Evolutionary conservation across 805 yeast genomes (phyloP).

Genomic region (Zygoascus ofunaensis): DNA sequence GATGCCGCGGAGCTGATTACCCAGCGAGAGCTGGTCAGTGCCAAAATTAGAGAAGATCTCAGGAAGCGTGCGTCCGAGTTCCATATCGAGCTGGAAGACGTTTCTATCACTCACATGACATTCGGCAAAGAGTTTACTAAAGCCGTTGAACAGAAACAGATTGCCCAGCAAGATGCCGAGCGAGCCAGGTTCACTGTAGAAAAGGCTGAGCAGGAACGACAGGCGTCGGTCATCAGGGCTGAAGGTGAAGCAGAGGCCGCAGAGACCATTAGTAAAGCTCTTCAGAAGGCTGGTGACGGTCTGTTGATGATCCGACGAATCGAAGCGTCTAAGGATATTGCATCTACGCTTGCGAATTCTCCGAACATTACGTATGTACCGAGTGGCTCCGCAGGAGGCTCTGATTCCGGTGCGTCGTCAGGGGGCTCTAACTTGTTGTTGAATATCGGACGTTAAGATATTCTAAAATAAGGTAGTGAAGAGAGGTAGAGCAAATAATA

Average conservation of each 20-base stretch:
- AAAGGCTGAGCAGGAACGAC: conserved; percentile 94
- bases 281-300: conserved; percentile 93
- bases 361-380: conserved; percentile 89
- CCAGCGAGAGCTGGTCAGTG: conserved; percentile 90
- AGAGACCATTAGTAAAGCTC: conserved; percentile 84
- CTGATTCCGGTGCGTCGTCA: conserved; percentile 23
- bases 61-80: conserved; percentile 78
- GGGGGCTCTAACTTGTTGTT: conserved; percentile 25
- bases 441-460: conserved; percentile 28
- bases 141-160: conserved; percentile 97
- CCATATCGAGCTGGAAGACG: conserved; percentile 88
- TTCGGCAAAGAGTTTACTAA: conserved; percentile 95
- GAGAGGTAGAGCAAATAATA: too few species aligned
- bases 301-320: conserved; percentile 85
- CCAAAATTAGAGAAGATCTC: conserved; percentile 79
- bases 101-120: conserved; percentile 94
- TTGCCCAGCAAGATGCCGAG: conserved; percentile 99
- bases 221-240: conserved; percentile 90
- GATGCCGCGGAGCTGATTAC: conserved; percentile 96
- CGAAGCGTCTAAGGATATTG: conserved; percentile 95
- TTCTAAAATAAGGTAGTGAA: too few species aligned
- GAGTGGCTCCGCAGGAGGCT: conserved; percentile 33
- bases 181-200: conserved; percentile 89
- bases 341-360: conserved; percentile 72
- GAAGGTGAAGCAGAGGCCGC: conserved; percentile 99